A percentile compares a stretch with the other conserved stretches of the same genome.
Evolutionary conservation across 2,329 filamentous ascomycete species (phyloP).

Genomic region (Stachybotrys chartarum): DNA sequence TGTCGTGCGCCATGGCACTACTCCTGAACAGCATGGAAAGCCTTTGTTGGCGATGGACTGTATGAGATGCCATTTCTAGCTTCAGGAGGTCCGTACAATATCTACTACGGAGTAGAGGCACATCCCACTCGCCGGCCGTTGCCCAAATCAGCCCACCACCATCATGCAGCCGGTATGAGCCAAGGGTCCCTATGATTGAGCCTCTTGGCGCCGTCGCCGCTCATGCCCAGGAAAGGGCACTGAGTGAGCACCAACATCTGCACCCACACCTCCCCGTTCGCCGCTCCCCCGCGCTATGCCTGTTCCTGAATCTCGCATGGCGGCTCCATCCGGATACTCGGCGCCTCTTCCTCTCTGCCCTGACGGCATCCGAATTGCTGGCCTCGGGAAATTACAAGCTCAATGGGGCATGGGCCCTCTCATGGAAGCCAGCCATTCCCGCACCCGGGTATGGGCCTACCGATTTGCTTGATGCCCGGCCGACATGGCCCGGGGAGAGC

Average conservation of each 20-base stretch:
- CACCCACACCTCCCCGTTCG: constrained; percentile 5
- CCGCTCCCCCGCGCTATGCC: constrained; percentile 15
- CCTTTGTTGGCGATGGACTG: too few relatives aligned
- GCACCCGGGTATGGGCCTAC: background rate
- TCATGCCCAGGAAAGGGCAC: background rate
- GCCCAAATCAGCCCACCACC: too few relatives aligned
- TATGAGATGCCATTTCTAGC: too few relatives aligned
- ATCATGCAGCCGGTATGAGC: too few relatives aligned
- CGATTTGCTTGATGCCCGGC: background rate
- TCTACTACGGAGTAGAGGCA: too few relatives aligned
- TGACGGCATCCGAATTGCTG: background rate
- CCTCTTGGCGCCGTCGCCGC: background rate
- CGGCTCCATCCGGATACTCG: background rate
- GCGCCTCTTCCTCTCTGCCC: background rate
- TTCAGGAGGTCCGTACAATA: too few relatives aligned
- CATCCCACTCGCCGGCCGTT: too few relatives aligned
- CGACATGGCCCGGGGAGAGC: background rate
- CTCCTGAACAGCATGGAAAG: too few relatives aligned
- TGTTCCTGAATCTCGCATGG: constrained; percentile 20
- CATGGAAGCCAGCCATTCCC: background rate
- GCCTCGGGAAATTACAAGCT: background rate
- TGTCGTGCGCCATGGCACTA: too few relatives aligned
- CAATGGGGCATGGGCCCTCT: background rate
- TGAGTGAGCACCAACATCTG: constrained; percentile 6
- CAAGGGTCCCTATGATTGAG: background rate